Evolutionary conservation across 495 filamentous ascomycete genomes (phyloP), one percentile per base, ranked within the genome.

Genomic region (Lindgomyces ingoldianus): DNA sequence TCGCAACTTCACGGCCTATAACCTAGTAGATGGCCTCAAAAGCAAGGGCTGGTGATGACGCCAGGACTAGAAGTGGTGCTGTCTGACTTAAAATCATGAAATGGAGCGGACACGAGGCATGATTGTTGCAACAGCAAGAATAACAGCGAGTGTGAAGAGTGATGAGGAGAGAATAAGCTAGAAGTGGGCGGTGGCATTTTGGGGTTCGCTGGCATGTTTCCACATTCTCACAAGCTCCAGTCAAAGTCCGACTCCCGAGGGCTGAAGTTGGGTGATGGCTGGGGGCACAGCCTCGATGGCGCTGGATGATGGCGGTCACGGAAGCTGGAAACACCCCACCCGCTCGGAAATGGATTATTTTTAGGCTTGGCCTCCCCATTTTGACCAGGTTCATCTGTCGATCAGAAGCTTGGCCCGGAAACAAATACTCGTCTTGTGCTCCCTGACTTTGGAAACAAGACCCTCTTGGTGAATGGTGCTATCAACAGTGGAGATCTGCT

Each of bases 271-370:
- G 48, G 22, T 62, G 48, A 39, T 22, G 25, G 52, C 29, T 6
- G 53, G 57, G 45, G 44, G 62, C 62, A 65, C 57, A 65, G 62
- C 67, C 62, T 59, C 62, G 29, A 56, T 25, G 56, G 27, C 16
- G 33, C 27, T 52, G 41, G 51, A 25, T 39, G 51, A 29, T 30
- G 11, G 60, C 2, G 42, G 2, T n/a, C 11, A 27, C 56, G 18
- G 54, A 54, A 48, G 19, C 51, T 14, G 22, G 24, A 41, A 3
- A 42, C 53, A 59, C 54, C 53, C 64, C 59, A 68, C 58, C 21
- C n/a, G 62, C 55, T 65, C 60, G 54, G 46, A 47, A 26, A 27
- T 51, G 24, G 33, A 26, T 33, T 66, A 66, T 61, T 62, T 66
- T 67, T 67, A 57, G 64, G 27, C 54, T 48, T 60, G 57, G 57